Conservation (phyloP, 129 eudicot genomes). For the Tagetes erecta region DNA sequence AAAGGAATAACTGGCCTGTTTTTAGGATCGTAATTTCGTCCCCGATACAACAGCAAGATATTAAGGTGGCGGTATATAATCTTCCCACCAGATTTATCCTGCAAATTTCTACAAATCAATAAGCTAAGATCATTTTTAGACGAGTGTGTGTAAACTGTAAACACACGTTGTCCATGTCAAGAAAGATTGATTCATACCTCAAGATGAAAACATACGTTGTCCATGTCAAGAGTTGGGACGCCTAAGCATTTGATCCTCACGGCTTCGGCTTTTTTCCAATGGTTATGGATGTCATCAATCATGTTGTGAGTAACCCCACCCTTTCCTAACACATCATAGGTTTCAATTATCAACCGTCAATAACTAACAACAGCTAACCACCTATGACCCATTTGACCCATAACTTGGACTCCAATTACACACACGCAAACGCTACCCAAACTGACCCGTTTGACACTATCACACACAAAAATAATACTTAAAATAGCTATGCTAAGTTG, state of each 20-base stretch:
- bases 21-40: constrained; percentile 72
- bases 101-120: constrained; percentile 43
- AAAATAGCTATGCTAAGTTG: too few relatives aligned
- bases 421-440: too few relatives aligned
- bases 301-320: constrained; percentile 95
- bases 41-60: constrained; percentile 76
- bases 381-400: too few relatives aligned
- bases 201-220: constrained; percentile 76
- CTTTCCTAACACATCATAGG: constrained; percentile 52
- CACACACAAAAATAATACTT: too few relatives aligned
- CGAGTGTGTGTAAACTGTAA: too few relatives aligned
- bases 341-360: constrained; percentile 1
- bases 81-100: constrained; percentile 95
- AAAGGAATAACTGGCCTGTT: constrained; percentile 64
- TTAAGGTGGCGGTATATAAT: constrained; percentile 70
- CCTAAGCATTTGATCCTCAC: constrained; percentile 95
- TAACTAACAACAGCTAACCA: background rate
- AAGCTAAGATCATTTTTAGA: constrained; percentile 8
- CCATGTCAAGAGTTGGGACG: constrained; percentile 96
- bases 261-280: constrained; percentile 96
- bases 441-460: too few relatives aligned
- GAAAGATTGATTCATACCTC: constrained; percentile 53
- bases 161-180: background rate
- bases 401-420: too few relatives aligned
- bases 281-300: constrained; percentile 93